Evolutionary conservation across 306 rosid species (phyloP).

Genomic region (Casuarina equisetifolia): DNA sequence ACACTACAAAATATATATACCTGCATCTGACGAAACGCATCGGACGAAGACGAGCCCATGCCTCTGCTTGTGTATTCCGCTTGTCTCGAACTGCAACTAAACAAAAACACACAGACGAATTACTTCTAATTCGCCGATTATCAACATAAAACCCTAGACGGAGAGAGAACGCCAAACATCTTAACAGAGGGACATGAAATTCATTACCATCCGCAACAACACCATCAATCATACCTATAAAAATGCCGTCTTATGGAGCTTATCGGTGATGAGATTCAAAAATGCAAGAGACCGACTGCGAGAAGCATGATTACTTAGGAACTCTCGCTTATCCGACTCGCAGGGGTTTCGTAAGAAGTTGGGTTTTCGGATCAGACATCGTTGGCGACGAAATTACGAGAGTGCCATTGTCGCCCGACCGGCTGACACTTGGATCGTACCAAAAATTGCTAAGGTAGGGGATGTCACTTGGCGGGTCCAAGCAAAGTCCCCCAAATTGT

Average conservation of each 20-base stretch:
- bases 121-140: not conserved
- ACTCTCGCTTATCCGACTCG: not conserved
- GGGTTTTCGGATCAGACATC: not conserved
- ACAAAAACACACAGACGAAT: not conserved
- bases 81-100: not conserved
- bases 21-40: constrained; percentile 46
- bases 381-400: not conserved
- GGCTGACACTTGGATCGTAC: not conserved
- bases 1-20: constrained; percentile 21
- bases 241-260: not conserved
- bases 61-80: constrained; percentile 5
- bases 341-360: not conserved
- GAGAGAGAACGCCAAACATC: not conserved
- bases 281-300: not conserved
- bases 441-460: too few species aligned
- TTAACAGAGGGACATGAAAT: not conserved
- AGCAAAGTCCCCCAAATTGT: too few species aligned
- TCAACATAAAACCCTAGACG: not conserved
- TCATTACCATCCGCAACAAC: not conserved
- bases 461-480: too few species aligned
- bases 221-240: not conserved
- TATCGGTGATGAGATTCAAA: not conserved
- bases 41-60: constrained; percentile 60
- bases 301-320: not conserved
- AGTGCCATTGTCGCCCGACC: not conserved